Conservation (phyloP, 257 asterid genomes). For the Lycium ferocissimum region DNA sequence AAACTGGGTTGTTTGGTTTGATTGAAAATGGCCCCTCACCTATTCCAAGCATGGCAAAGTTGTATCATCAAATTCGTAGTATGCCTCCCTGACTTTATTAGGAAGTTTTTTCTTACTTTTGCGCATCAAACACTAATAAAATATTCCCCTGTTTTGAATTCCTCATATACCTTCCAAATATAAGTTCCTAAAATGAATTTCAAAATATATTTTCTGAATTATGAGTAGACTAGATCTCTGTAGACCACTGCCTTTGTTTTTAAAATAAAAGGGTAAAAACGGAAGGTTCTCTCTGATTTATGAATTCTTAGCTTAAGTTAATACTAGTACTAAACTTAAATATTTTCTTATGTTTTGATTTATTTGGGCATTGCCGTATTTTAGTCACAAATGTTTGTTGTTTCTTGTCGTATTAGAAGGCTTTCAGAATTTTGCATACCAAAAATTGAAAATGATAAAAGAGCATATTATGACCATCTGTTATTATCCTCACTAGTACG, state of each 20-base stretch:
- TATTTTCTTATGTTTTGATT: background rate
- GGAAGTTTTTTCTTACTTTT: background rate
- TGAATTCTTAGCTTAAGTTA: background rate
- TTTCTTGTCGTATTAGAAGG: background rate
- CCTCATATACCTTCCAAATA: background rate
- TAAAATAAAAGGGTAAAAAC: background rate
- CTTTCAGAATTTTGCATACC: background rate
- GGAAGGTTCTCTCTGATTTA: background rate
- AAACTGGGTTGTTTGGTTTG: conserved; percentile 16
- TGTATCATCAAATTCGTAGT: conserved; percentile 21
- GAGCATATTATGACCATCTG: background rate
- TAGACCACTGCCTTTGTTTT: background rate
- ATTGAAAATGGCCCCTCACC: conserved; percentile 40
- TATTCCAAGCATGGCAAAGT: conserved; percentile 29
- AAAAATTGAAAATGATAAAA: background rate
- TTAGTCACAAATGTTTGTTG: background rate
- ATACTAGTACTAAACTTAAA: background rate
- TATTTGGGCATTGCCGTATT: background rate
- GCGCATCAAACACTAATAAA: background rate
- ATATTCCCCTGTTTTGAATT: background rate
- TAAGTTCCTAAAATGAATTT: background rate
- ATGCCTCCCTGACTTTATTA: conserved; percentile 12
- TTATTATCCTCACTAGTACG: no score
- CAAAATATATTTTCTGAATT: background rate
- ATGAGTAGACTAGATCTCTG: no score